Evolutionary conservation across 306 rosid species (phyloP).

Genomic region (Cicer chorassanicum): DNA sequence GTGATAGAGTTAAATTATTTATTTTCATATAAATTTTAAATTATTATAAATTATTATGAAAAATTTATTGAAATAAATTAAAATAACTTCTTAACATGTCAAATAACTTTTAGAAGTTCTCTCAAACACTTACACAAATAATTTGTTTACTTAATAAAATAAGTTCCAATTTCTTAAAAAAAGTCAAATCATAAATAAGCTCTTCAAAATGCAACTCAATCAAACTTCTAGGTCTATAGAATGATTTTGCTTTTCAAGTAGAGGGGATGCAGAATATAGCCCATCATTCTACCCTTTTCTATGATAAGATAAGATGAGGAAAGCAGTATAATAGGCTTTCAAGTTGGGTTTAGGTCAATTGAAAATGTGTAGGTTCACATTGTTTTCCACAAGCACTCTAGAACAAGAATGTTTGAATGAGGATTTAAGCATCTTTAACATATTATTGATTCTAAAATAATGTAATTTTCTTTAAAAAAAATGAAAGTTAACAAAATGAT

Average conservation of each 20-base stretch:
- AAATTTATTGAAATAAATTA: no score
- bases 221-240: neutral
- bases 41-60: neutral
- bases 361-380: neutral
- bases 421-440: neutral
- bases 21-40: no score
- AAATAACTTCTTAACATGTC: no score
- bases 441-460: no score
- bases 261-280: neutral
- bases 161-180: no score
- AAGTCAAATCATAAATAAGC: neutral
- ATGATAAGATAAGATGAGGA: no score
- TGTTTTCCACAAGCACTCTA: neutral
- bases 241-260: neutral
- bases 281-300: no score
- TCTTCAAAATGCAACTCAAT: neutral
- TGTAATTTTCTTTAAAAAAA: no score
- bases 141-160: no score
- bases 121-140: no score
- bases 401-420: neutral
- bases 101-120: no score
- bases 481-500: neutral
- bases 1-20: no score
- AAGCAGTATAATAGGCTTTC: neutral
- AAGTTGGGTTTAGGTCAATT: neutral